A percentile compares a stretch with the other conserved stretches of the same genome.
phyloP scores from a whole-genome alignment of 192 early-diverging fungal genomes.

The Chytriomyces confervae region DNA sequence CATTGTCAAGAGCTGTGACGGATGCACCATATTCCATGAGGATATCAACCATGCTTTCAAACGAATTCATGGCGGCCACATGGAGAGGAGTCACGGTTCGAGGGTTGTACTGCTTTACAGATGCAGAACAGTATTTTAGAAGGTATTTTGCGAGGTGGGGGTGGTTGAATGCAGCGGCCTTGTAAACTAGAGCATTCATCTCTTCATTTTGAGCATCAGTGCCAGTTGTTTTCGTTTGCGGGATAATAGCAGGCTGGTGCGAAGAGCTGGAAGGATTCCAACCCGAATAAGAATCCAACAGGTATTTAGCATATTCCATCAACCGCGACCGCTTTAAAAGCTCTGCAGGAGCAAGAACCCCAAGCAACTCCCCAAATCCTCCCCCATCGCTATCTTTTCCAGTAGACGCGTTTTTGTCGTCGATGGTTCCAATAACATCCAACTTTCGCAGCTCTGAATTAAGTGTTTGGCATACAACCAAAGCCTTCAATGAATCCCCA shows the following conservation, averaged over 20 bases:
- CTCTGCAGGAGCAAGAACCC: conserved; percentile 44
- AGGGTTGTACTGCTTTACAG: too few relatives aligned
- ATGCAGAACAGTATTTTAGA: neutral
- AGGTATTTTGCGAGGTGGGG: neutral
- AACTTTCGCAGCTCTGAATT: neutral
- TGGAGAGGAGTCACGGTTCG: conserved; percentile 40
- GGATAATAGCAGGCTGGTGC: neutral
- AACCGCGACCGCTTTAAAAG: conserved; percentile 40
- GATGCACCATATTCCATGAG: conserved; percentile 30
- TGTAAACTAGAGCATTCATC: neutral
- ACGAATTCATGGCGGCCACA: conserved; percentile 40
- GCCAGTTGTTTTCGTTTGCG: neutral
- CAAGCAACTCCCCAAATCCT: conserved; percentile 45
- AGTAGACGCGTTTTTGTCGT: neutral
- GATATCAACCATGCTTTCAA: conserved; percentile 9
- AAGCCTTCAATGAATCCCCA: conserved; percentile 47
- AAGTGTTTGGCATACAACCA: conserved; percentile 34
- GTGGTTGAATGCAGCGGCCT: neutral
- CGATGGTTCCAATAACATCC: neutral
- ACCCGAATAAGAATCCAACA: conserved; percentile 9
- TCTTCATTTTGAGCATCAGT: neutral
- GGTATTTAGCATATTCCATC: conserved; percentile 37
- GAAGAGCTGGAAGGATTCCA: neutral
- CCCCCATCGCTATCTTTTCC: neutral
- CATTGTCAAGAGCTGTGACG: neutral